phyloP scores from a whole-genome alignment of 306 rosid species.

The Vigna nakashimae region DNA sequence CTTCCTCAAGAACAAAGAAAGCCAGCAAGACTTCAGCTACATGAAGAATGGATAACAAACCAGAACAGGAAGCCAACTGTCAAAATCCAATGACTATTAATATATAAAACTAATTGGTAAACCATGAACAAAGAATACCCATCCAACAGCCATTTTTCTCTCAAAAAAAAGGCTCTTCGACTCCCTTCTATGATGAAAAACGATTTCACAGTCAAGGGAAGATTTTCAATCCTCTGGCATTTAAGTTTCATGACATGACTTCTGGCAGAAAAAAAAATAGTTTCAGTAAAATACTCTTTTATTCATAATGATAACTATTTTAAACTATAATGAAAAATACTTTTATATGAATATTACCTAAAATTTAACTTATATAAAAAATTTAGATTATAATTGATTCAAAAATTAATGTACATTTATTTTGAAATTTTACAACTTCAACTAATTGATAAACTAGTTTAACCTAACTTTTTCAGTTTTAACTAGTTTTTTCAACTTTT shows the following conservation, averaged over 20 bases:
- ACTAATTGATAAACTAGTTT: no score
- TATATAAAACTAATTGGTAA: constrained; percentile 11
- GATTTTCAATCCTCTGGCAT: background rate
- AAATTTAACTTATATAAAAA: no score
- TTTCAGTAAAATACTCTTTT: no score
- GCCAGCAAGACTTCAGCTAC: background rate
- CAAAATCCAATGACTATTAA: constrained; percentile 11
- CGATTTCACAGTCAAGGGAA: background rate
- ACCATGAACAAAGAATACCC: constrained; percentile 13
- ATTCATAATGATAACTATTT: no score
- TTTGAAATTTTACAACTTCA: no score
- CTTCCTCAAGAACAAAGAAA: background rate
- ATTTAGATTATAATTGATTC: no score
- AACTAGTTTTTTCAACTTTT: no score
- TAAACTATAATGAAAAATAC: no score
- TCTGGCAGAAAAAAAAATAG: background rate
- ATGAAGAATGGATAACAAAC: constrained; percentile 1
- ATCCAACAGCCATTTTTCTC: background rate
- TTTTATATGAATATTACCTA: no score
- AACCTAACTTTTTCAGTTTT: no score
- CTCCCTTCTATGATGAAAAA: background rate
- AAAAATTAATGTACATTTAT: no score
- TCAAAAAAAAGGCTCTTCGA: background rate
- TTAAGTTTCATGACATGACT: background rate
- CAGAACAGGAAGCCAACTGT: constrained; percentile 6